Evolutionary conservation across 768 basidiomycete species (phyloP), one percentile per base, ranked within the genome.

Genomic region (Rhodosporidiobolus sp.): DNA sequence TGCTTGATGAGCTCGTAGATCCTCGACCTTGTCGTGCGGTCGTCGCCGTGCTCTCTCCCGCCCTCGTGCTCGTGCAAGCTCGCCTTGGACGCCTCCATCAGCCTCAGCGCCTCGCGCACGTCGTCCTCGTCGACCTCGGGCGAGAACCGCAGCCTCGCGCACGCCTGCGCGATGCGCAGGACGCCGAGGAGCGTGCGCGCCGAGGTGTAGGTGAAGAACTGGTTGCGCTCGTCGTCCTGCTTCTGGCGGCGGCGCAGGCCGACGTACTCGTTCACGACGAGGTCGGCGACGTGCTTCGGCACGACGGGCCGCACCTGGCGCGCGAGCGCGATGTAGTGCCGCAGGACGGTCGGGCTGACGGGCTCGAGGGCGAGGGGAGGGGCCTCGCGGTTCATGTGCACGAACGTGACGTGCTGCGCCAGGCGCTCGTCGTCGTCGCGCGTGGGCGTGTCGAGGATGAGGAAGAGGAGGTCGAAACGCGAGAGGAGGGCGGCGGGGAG

Each of bases 1-100:
- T 87, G 87, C 81, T 91, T 94, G 84, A 99, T 90, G 75, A 97
- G 85, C 46, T 94, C 85, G 83, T 89, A 94, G 80, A 98, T 91
- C 82, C 90, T 88, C 80, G 89, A 91, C 70, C 87, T 84, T 62
- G 86, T 84, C 30, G 94, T 92, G 30, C 87, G 86, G 16, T 91
- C 91, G 54, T 89, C 89, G 28, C 87, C 86, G 8, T 90, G 90
- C 54, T 94, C 92, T 5, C 87, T 85, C 8, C 90, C 90, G 54
- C 89, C 88, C 28, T 88, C 86, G 19, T 92, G 91, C 56, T 94
- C 91, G 65, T 88, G 85, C 76, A 99, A 83, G 78, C 89, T 92
- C 79, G 91, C 90, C 81, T 98, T 99, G 83, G 90, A 92, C 77
- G 91, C 92, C 70, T 94, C 92, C 94, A 99, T 98, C 72, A 99